Percentiles rank a stretch among this genome's conserved stretches.
phyloP scores from a whole-genome alignment of 1,139 yeast species.

The Magnusiomyces fungicola region DNA sequence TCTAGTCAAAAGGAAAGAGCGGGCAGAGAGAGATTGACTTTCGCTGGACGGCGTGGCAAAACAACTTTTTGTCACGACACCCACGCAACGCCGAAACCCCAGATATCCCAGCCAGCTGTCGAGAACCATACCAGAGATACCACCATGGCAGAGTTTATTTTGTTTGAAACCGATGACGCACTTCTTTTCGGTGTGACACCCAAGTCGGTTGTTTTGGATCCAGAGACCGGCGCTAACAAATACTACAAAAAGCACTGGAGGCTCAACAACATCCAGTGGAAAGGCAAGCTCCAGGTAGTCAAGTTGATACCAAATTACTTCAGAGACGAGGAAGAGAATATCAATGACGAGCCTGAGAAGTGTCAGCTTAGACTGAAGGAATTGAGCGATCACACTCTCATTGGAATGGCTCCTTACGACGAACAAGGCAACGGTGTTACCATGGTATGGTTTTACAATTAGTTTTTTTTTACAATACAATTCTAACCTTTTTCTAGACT shows the following conservation, averaged over 20 bases:
- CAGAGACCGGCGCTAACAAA: background rate
- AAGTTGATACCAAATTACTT: background rate
- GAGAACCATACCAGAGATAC: background rate
- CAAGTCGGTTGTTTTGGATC: background rate
- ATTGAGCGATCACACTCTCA: background rate
- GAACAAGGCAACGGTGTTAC: background rate
- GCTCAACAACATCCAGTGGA: background rate
- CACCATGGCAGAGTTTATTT: background rate
- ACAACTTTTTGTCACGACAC: background rate
- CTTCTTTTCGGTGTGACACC: constrained; percentile 1
- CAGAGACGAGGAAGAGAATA: background rate
- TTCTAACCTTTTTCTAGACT: constrained; percentile 6
- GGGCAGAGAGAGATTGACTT: too few relatives aligned
- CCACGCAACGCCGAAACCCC: background rate
- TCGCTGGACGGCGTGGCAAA: background rate
- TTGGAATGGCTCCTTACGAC: constrained; percentile 1
- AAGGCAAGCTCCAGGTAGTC: background rate
- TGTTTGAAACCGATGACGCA: background rate
- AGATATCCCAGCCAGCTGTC: background rate
- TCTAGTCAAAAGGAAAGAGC: too few relatives aligned
- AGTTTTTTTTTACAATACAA: background rate
- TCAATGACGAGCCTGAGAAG: background rate
- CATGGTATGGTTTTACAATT: background rate
- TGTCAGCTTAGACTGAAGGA: background rate
- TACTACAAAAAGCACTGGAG: background rate